Base-by-base conservation (phyloP, 148 eudicot genomes). In the Rhododendron griersonianum region DNA sequence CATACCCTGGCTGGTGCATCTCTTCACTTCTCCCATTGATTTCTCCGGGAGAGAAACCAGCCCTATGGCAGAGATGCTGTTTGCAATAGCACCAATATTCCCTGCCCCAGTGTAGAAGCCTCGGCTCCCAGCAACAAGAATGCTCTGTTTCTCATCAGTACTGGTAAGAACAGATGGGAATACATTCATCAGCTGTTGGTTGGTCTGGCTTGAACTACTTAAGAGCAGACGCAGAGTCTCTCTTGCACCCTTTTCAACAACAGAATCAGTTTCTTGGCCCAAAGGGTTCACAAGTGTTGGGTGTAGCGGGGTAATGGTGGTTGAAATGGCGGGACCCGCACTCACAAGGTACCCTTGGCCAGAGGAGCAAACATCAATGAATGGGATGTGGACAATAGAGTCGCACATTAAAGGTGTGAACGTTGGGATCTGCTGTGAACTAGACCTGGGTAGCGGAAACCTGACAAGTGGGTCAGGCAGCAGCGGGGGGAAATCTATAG, bases 311-410 rank as follows among this genome's bases (percentile, higher is more conserved):
- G 96, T 89, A 45, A 96, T 91, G 79, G 87, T 84, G 61, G 95
- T 90, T 1, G 93, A 87, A 1, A 96, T 90, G 69, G 94, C 88
- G 11, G 99, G 92, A 55, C 98, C 98, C 0, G 96, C 92, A 76
- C 98, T 96, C 47, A 95, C 98, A 82, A 97, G 88, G 89, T 93
- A 97, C 19, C 96, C 96, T 87, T 91, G 98, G 85, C 98, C 99
- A 0, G 98, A 95, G 78, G 98, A 96, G 91, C 98, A 97, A 33
- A 95, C 83, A 71, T 95, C 98, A 11, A 97, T 90, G 9, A 97
- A 92, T 5, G 98, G 99, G 67, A 95, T 89, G 83, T 97, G 98
- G 41, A 95, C 98, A 80, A 97, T 95, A 1, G 99, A 89, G 85
- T 97, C 99, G 19, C 98, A 94, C 89, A 94, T 93, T 25, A 95